Evolutionary conservation across 805 yeast genomes (phyloP), one percentile per base, ranked within the genome.

Genomic region (Lachancea fermentati): DNA sequence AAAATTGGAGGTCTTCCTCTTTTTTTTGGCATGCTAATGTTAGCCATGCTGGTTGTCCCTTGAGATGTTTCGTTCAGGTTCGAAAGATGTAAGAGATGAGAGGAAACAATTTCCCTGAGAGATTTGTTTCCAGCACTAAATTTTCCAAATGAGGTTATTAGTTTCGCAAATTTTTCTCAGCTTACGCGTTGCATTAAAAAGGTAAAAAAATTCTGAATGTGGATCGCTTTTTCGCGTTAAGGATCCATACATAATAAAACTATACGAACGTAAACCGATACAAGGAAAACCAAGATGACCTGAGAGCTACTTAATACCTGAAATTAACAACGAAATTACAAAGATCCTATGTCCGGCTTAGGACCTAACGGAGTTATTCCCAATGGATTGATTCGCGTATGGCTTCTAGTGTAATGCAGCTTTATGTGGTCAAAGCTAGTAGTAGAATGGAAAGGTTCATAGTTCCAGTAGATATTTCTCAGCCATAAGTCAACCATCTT

Each of bases 281-380:
- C n/a, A n/a, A n/a, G n/a, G n/a, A n/a, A n/a, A n/a, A n/a, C n/a
- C n/a, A n/a, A n/a, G n/a, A n/a, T n/a, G n/a, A n/a, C n/a, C n/a
- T n/a, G n/a, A n/a, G n/a, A n/a, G n/a, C n/a, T n/a, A n/a, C n/a
- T n/a, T n/a, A n/a, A n/a, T n/a, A n/a, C n/a, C n/a, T n/a, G n/a
- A n/a, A n/a, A n/a, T n/a, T n/a, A n/a, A n/a, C n/a, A n/a, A n/a
- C n/a, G n/a, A 11, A 22, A 22, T 37, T 39, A 48, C 16, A 72
- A 58, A 6, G 81, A 77, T 49, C 69, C 62, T 45, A 88, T 84
- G 54, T 86, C 65, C 25, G 95, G 95, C 30, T 79, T 53, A 14
- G 97, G 97, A 2, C 97, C 97, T 26, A 82, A 52, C 3, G 97
- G 95, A 2, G 96, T 83, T 48, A 93, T 83, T 2, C 82, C 80